These are phyloP conservation scores for Saccharum officinarum DNA, from an alignment of 176 grass and related monocot genomes.

Conservation along the genomic window DNA sequence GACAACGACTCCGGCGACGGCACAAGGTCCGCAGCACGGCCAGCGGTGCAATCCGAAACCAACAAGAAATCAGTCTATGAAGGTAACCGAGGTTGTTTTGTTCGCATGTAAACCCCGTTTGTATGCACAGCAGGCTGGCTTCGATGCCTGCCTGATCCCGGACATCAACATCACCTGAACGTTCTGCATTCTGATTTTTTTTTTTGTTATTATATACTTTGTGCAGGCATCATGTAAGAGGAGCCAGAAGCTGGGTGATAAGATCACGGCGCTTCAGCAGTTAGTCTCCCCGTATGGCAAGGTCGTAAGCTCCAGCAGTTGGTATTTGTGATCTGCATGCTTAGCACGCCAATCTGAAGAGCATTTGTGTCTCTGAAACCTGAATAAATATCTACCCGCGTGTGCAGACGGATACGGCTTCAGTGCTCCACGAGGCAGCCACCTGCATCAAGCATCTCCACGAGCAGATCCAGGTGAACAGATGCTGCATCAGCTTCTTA, in stretches of 20 bases:
- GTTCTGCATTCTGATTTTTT: background rate
- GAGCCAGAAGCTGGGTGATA: slow-evolving; percentile 74
- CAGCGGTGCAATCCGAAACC: slow-evolving; percentile 18
- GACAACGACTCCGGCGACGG: slow-evolving; percentile 11
- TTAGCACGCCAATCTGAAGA: background rate
- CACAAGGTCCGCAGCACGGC: slow-evolving; percentile 29
- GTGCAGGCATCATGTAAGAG: slow-evolving; percentile 56
- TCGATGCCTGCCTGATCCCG: background rate
- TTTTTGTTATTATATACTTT: background rate
- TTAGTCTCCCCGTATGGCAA: slow-evolving; percentile 82
- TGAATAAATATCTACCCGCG: background rate
- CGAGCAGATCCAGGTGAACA: slow-evolving; percentile 58
- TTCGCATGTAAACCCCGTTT: background rate
- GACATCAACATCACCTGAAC: background rate
- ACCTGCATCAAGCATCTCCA: slow-evolving; percentile 65
- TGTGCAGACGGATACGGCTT: slow-evolving; percentile 70
- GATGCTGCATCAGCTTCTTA: too few species aligned
- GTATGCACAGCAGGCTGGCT: background rate
- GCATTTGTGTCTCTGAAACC: background rate
- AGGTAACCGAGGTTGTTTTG: slow-evolving; percentile 35
- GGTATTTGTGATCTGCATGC: background rate
- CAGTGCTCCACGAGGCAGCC: slow-evolving; percentile 72
- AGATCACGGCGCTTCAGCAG: slow-evolving; percentile 75
- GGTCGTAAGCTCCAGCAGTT: slow-evolving; percentile 20
- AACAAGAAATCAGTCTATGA: slow-evolving; percentile 33